Percentiles rank a stretch among this genome's conserved stretches.
These are phyloP conservation scores for Veloporphyrellus conicus DNA, from an alignment of 1,284 basidiomycete species.

Conservation along the genomic window DNA sequence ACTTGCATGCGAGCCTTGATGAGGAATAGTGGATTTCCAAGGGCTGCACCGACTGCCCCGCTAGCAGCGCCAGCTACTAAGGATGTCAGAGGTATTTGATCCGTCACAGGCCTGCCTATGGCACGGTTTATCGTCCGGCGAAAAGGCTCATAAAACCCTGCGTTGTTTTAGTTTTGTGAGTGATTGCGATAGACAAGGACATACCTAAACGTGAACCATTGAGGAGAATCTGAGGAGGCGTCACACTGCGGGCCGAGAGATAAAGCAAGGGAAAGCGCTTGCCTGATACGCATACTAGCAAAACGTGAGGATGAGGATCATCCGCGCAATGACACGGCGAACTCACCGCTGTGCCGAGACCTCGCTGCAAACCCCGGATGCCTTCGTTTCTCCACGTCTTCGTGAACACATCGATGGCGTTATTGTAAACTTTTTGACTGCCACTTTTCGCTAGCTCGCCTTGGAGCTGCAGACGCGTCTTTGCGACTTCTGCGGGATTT, in stretches of 20 bases:
- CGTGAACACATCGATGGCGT: conserved; percentile 78
- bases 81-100: conserved; percentile 70
- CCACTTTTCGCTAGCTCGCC: conserved; percentile 83
- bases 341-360: conserved; percentile 84
- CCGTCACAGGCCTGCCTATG: conserved; percentile 59
- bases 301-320: conserved; percentile 22
- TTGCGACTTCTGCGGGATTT: conserved; percentile 87
- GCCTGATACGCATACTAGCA: conserved; percentile 86
- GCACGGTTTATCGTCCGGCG: conserved; percentile 68
- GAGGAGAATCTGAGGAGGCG: conserved; percentile 65
- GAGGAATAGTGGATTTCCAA: conserved; percentile 93
- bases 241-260: conserved; percentile 5
- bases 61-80: conserved; percentile 83
- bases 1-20: conserved; percentile 98
- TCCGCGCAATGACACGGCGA: conserved; percentile 3
- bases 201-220: conserved; percentile 91
- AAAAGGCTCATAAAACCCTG: conserved; percentile 95
- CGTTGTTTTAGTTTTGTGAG: background rate
- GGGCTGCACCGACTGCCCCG: conserved; percentile 83
- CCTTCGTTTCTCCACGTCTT: conserved; percentile 95
- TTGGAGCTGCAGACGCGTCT: conserved; percentile 91
- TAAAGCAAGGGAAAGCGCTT: conserved; percentile 22
- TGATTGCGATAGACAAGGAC: conserved; percentile 14
- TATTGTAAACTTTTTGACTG: conserved; percentile 79
- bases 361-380: conserved; percentile 85